Percentiles rank a stretch among this genome's conserved stretches.
Conservation (phyloP, 331 rosid genomes). For the Malus hybrid region DNA sequence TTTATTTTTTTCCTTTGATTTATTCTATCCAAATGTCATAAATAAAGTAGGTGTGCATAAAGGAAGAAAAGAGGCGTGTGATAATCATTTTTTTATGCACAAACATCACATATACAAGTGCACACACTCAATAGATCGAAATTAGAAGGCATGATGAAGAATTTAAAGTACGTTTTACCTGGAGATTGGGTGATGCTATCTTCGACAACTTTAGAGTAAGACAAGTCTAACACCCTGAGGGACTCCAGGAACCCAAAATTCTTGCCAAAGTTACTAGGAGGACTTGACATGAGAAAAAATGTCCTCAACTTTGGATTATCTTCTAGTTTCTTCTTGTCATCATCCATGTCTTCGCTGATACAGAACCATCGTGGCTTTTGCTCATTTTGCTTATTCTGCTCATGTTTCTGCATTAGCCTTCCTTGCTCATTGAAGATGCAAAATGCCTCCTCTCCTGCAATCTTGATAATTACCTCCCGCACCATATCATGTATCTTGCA, state of each 20-base stretch:
- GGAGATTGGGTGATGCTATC: not conserved
- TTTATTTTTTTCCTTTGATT: too few species aligned
- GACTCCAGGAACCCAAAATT: not conserved
- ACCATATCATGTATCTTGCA: constrained; percentile 15
- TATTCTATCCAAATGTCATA: too few species aligned
- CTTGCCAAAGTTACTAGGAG: not conserved
- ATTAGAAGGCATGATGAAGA: too few species aligned
- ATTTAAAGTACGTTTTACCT: too few species aligned
- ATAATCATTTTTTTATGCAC: too few species aligned
- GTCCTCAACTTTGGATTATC: not conserved
- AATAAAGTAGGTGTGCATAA: too few species aligned
- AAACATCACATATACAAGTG: too few species aligned
- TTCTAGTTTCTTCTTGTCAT: not conserved
- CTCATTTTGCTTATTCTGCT: too few species aligned
- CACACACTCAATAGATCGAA: too few species aligned
- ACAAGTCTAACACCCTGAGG: constrained; percentile 11
- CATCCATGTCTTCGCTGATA: not conserved
- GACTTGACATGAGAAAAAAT: not conserved
- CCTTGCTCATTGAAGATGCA: constrained; percentile 2
- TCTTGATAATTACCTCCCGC: not conserved
- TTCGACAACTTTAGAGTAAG: not conserved
- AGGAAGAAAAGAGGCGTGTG: too few species aligned
- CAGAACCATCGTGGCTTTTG: not conserved
- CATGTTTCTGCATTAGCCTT: not conserved
- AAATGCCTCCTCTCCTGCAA: constrained; percentile 4